Base-by-base conservation (phyloP, 768 basidiomycete genomes). In the Lanmaoa rubissima region DNA sequence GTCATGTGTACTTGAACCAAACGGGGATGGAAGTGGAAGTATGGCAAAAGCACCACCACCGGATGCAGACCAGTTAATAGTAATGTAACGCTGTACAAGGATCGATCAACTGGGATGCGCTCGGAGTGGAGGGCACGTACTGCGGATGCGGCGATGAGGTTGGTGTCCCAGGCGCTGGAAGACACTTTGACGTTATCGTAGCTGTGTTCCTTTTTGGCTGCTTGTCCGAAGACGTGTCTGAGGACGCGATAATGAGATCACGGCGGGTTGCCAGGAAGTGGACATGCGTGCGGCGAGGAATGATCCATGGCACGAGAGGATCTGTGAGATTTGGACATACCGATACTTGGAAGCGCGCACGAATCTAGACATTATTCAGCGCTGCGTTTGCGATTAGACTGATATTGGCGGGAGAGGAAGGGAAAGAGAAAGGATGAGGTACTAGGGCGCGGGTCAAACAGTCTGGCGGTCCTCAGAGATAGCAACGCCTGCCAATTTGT, bases 31-130 rank as follows among this genome's bases (percentile, higher is more conserved):
- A 19, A 94, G 77, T 0, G 96, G 97, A 5, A 97, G 78, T 68
- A 99, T 87, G n/a, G 87, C 90, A 68, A 98, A 98, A 5, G 97
- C 95, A 53, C 93, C 93, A 21, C 93, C 93, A 19, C 93, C 92
- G 0, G 90, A 92, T 14, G 90, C 81, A 70, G 92, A 92, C 92
- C 94, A 98, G 81, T 98, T 98, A 50, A 98, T 76, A 55, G 90
- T 90, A 67, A 98, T 77, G 74, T 95, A 98, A 76, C 83, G 80
- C 83, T 90, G 61, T 52, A 61, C 60, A 62, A 53, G 12, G 39
- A 32, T 54, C 44, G 39, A 53, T 53, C 26, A 48, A 38, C 5
- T 16, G 39, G 14, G 1, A 9, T 26, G 43, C 32, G 48, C 14
- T 35, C 10, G n/a, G 9, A 4, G 3, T 13, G 8, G 51, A 52